Conservation (phyloP, 176 grass and related monocot genomes). For the Alloteropsis semialata region DNA sequence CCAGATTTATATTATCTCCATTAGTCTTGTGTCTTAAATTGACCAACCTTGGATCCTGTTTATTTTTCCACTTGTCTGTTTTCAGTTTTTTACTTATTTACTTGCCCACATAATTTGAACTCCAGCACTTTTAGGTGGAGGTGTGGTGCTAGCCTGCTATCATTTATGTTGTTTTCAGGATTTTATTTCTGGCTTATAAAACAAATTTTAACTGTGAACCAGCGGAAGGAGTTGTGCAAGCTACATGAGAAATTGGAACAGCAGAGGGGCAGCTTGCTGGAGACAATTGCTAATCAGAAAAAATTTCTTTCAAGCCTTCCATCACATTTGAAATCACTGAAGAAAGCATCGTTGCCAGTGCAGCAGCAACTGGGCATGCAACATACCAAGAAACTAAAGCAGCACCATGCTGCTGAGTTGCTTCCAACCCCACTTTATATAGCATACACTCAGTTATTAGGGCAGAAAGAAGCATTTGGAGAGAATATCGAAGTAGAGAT, state of each 20-base stretch:
- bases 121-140: neutral
- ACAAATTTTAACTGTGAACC: conserved; percentile 24
- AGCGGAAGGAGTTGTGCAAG: conserved; percentile 94
- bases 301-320: conserved; percentile 94
- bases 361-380: conserved; percentile 90
- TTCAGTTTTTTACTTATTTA: neutral
- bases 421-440: conserved; percentile 87
- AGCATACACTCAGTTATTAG: conserved; percentile 75
- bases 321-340: conserved; percentile 95
- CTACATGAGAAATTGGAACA: conserved; percentile 77
- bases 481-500: conserved; percentile 97
- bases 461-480: conserved; percentile 96
- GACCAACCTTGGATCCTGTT: neutral
- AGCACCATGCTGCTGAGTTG: conserved; percentile 79
- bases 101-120: neutral
- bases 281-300: conserved; percentile 73
- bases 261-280: conserved; percentile 56
- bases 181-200: conserved; percentile 34
- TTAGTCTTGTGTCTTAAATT: neutral
- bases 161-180: conserved; percentile 1
- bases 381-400: conserved; percentile 93
- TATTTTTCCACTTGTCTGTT: neutral
- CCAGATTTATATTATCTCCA: neutral
- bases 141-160: neutral
- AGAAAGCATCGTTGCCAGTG: conserved; percentile 97